A percentile compares a stretch with the other conserved stretches of the same genome.
Conservation (phyloP, 2,329 filamentous ascomycete species). For the Hyphodiscus sp. region DNA sequence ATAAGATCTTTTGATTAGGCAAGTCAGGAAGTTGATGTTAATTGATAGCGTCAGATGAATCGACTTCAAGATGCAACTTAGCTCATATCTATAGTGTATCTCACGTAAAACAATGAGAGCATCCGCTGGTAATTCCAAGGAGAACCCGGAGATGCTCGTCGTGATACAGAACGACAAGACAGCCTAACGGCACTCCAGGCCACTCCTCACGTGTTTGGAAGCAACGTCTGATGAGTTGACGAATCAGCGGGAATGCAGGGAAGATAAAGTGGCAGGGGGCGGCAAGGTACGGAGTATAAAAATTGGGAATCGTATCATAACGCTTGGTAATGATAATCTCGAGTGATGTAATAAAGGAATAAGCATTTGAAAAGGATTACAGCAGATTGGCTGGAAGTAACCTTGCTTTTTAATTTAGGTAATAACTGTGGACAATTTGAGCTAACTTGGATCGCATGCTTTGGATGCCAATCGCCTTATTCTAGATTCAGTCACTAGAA, state of each 20-base stretch:
- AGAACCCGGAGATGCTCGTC: neutral
- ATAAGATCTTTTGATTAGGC: neutral
- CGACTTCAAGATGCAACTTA: neutral
- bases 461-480: no score
- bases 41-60: neutral
- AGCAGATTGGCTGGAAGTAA: no score
- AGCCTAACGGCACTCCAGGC: neutral
- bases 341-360: no score
- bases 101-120: neutral
- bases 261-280: no score
- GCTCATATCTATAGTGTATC: neutral
- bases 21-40: neutral
- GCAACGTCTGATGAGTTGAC: neutral
- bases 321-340: no score
- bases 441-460: no score
- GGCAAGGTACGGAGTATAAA: neutral
- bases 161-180: neutral
- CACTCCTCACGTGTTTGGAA: neutral
- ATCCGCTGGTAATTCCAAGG: neutral
- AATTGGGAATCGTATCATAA: no score
- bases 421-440: no score
- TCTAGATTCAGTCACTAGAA: no score
- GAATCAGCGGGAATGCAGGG: neutral
- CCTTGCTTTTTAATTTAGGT: no score
- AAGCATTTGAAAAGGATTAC: no score